These are phyloP conservation scores for Artomyces pyxidatus DNA, from an alignment of 768 basidiomycete species.

Conservation along the genomic window DNA sequence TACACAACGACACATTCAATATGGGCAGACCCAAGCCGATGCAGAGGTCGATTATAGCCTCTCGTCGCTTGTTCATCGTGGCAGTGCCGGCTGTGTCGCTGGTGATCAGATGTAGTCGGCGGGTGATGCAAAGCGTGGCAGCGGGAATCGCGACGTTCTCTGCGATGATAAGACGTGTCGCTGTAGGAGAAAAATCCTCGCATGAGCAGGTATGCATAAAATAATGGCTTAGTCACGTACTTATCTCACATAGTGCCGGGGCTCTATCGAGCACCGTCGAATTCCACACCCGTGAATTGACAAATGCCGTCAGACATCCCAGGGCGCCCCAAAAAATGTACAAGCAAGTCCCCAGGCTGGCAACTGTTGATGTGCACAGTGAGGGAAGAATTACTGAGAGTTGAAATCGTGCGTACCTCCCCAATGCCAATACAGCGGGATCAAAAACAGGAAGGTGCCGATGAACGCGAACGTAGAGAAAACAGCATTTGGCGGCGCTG, in stretches of 20 bases:
- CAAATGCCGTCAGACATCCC: constrained; percentile 47
- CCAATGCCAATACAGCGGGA: no score
- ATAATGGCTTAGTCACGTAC: constrained; percentile 26
- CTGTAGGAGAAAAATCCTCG: constrained; percentile 26
- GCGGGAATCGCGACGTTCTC: constrained; percentile 30
- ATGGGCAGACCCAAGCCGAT: constrained; percentile 21
- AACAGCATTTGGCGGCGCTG: no score
- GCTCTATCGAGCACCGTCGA: constrained; percentile 39
- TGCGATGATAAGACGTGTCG: constrained; percentile 28
- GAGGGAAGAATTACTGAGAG: no score
- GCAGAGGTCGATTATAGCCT: constrained; percentile 22
- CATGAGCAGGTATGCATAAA: neutral
- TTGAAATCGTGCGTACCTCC: no score
- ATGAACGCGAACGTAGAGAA: no score
- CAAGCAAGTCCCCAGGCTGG: constrained; percentile 66
- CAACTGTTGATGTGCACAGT: no score
- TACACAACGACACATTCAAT: constrained; percentile 5
- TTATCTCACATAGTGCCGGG: constrained; percentile 49
- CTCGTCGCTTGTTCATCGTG: constrained; percentile 22
- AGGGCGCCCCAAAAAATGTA: constrained; percentile 64
- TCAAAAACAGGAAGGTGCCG: no score
- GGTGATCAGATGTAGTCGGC: constrained; percentile 39
- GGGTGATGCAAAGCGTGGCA: constrained; percentile 38
- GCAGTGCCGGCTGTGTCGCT: constrained; percentile 25
- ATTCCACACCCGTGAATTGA: constrained; percentile 69